Evolutionary conservation across 176 grass and related monocot genomes (phyloP), one percentile per base, ranked within the genome.

Genomic region (Cenchrus americanus): DNA sequence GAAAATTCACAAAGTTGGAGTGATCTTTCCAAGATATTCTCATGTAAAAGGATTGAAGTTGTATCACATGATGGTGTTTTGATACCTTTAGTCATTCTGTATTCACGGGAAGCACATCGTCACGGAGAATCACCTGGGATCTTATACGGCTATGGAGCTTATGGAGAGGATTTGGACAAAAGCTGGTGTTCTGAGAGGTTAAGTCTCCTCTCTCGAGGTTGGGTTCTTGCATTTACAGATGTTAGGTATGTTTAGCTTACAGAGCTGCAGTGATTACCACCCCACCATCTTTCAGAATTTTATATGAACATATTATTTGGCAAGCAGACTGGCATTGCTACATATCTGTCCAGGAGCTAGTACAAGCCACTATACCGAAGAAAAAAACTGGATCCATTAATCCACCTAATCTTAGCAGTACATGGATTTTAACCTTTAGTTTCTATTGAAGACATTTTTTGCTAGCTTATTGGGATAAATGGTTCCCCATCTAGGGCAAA

Each of bases 161-260:
- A 96, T 76, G 93, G 93, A 66, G 93, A 99, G 75, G 93, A 94
- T 83, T 85, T 96, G 71, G 96, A 99, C 86, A 99, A 94, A 92
- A 94, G 93, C 59, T 99, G 93, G 93, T 96, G 87, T 83, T 88
- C 96, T 78, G 93, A 96, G 77, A 90, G 81, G 47, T 84, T 99
- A 80, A 87, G 89, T 83, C 86, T 99, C 86, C 93, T 99, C 60
- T 88, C 82, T 85, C 93, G 91, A 77, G 91, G 91, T 76, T 99
- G 96, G 96, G 80, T 94, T 86, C 68, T 99, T 83, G 96, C 93
- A 85, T 99, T 88, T 87, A 93, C 93, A 67, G 91, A 99, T 90
- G 93, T 99, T 55, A 96, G 96, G 96, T 99, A 92, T 18, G 69
- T 87, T 82, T 23, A 84, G 57, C 50, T 84, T 55, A 46, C 52